Evolutionary conservation across 305 asterid genomes (phyloP), one percentile per base, ranked within the genome.

Genomic region (Fraxinus ornus): DNA sequence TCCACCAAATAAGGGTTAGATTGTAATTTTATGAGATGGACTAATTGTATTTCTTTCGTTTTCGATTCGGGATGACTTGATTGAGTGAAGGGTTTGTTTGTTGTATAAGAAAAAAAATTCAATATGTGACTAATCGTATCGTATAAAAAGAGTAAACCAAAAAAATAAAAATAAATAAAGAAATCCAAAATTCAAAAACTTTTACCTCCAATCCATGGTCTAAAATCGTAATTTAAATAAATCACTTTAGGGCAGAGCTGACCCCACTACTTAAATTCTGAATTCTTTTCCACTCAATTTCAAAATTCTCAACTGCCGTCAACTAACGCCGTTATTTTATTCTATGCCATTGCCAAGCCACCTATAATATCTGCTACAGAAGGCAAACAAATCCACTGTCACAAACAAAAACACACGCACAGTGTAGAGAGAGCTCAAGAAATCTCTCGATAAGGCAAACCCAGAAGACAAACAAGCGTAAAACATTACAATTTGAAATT

Each of bases 251-350:
- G 12, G 2, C 66, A 81, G 21, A 80, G 30, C 9, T 49, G 82
- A 22, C 52, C 71, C 76, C 52, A 77, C 39, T 41, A 37, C 55
- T 73, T 39, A 49, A 82, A 60, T 30, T 41, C 37, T 28, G 82
- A 57, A 73, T 28, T 66, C 62, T 28, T 78, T 85, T 83, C 78
- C 81, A 76, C 73, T 75, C 62, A 41, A 37, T 78, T 88, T 86
- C 81, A 85, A 88, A 90, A 64, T 81, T 85, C 83, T 52, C 84
- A 83, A 75, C 81, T 9, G 85, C 88, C 89, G 92, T 89, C 82
- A 86, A 82, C 82, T 86, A 83, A 89, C 93, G 91, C 80, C 90
- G 92, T 88, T 85, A 85, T 32, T 30, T 66, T 49, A 37, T n/a
- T 82, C 73, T 12, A 28, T 62, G 55, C 36, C 5, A 78, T 52